phyloP scores from a whole-genome alignment of 345 rosid species.

The Eucalyptus regnans region DNA sequence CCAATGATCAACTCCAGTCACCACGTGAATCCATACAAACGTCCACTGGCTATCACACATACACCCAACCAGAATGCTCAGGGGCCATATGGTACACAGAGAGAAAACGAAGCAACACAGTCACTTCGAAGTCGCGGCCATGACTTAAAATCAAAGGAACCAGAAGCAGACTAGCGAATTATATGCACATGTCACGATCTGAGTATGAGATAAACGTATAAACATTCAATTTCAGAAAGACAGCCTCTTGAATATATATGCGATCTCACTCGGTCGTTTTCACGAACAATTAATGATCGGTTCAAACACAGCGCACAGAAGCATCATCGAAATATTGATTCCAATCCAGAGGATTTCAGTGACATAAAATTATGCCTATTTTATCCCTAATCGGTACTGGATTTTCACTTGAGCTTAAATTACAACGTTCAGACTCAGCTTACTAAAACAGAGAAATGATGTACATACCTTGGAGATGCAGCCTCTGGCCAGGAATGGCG shows the following conservation, averaged over 20 bases:
- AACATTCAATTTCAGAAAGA: background rate
- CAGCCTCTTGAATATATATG: background rate
- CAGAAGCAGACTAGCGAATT: background rate
- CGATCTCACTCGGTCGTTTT: accelerated
- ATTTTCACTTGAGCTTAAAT: too few species aligned
- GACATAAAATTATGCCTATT: background rate
- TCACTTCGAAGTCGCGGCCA: accelerated
- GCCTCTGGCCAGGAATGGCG: too few species aligned
- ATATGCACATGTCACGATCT: too few species aligned
- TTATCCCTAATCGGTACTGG: too few species aligned
- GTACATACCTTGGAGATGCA: too few species aligned
- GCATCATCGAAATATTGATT: accelerated
- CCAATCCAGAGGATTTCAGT: background rate
- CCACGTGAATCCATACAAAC: background rate
- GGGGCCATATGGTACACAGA: background rate
- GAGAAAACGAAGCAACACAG: background rate
- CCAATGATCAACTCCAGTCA: background rate
- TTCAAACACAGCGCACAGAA: background rate
- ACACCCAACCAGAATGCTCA: accelerated
- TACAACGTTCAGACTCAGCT: too few species aligned
- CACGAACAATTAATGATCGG: accelerated
- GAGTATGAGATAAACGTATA: background rate
- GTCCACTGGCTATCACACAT: background rate
- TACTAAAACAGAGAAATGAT: too few species aligned
- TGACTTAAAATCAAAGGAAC: background rate